These are phyloP conservation scores for Phytophthora tubulina DNA, from an alignment of 352 stramenopile species.

Conservation along the genomic window DNA sequence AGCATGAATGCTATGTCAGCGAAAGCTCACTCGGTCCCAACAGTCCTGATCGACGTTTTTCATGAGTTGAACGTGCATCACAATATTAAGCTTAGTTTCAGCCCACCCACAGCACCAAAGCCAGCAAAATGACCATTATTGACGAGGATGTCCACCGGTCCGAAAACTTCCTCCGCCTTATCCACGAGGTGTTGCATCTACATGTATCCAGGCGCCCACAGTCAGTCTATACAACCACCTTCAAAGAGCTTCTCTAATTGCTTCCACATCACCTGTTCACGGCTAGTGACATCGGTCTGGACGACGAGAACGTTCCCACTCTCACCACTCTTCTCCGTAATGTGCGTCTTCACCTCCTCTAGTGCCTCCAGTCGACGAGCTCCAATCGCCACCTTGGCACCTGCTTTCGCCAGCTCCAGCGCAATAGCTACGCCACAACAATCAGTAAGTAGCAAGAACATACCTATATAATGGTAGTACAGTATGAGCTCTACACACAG, in stretches of 20 bases:
- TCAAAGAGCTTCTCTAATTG: background rate
- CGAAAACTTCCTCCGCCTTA: conserved; percentile 62
- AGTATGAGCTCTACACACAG: conserved; percentile 14
- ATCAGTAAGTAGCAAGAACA: background rate
- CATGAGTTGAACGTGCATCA: conserved; percentile 93
- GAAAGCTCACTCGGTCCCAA: conserved; percentile 65
- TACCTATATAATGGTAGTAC: background rate
- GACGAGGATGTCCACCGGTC: conserved; percentile 86
- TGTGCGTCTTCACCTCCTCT: conserved; percentile 42
- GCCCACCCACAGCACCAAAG: too few species aligned
- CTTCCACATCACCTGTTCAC: conserved; percentile 36
- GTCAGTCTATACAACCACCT: background rate
- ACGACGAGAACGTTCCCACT: conserved; percentile 47
- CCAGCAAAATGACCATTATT: conserved; percentile 62
- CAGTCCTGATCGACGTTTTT: conserved; percentile 90
- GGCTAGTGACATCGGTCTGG: conserved; percentile 67
- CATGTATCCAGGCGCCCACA: background rate
- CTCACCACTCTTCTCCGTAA: conserved; percentile 30
- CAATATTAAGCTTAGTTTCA: conserved; percentile 14
- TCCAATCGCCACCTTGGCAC: conserved; percentile 85
- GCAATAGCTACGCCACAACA: conserved; percentile 56
- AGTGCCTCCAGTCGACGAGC: conserved; percentile 68
- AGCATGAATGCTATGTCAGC: background rate
- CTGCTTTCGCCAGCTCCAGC: conserved; percentile 63
- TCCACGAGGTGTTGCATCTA: conserved; percentile 60